Evolutionary conservation across 2,329 filamentous ascomycete genomes (phyloP).

Genomic region (Colletotrichum noveboracense): DNA sequence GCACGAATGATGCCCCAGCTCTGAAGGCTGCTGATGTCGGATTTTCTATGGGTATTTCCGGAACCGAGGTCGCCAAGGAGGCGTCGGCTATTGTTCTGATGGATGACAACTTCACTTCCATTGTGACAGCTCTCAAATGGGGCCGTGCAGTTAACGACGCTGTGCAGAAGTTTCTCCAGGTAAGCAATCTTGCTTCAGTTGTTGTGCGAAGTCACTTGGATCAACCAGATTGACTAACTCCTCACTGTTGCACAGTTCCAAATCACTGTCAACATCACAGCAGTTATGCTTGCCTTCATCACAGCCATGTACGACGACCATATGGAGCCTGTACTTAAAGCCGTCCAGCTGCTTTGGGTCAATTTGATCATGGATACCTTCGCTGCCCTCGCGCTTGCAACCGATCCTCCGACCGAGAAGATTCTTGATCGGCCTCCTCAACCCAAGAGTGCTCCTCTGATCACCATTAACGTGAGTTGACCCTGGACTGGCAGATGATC

Average conservation of each 20-base stretch:
- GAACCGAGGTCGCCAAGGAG: constrained; percentile 72
- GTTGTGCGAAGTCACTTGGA: constrained; percentile 37
- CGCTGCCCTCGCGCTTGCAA: constrained; percentile 68
- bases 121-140: constrained; percentile 72
- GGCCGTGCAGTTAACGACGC: constrained; percentile 72
- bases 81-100: constrained; percentile 71
- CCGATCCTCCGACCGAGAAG: constrained; percentile 63
- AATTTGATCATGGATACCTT: constrained; percentile 76
- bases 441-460: constrained; percentile 72
- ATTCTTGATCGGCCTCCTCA: constrained; percentile 61
- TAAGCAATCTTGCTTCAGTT: constrained; percentile 27
- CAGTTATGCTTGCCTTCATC: constrained; percentile 68
- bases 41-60: constrained; percentile 72
- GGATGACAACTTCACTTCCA: constrained; percentile 71
- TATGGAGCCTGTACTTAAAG: constrained; percentile 65
- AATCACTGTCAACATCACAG: constrained; percentile 75
- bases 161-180: constrained; percentile 71
- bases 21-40: constrained; percentile 71
- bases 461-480: constrained; percentile 58
- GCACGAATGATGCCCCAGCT: constrained; percentile 70
- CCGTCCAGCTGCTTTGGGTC: constrained; percentile 72
- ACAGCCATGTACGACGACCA: constrained; percentile 63
- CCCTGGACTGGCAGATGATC: constrained; percentile 28
- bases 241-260: constrained; percentile 51
- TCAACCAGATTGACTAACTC: constrained; percentile 1